Conservation (phyloP, 805 yeast species). For the Spathaspora passalidarum region DNA sequence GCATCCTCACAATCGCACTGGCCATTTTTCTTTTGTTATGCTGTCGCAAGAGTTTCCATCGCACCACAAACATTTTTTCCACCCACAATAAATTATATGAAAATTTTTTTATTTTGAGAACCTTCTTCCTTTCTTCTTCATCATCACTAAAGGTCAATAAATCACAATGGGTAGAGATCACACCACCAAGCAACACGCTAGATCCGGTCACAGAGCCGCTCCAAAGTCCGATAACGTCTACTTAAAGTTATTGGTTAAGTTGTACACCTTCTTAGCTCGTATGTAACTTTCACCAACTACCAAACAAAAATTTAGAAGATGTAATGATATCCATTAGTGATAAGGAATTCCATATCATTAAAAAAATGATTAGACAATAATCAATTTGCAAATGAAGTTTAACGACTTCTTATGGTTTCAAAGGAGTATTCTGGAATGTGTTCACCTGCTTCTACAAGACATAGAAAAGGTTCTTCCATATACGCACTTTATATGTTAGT, state of each 20-base stretch:
- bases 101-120: conserved; percentile 1
- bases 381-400: conserved; percentile 1
- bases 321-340: conserved; percentile 2
- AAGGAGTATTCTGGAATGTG: not conserved
- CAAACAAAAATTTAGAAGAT: conserved; percentile 4
- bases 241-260: conserved; percentile 96
- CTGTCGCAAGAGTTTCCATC: not conserved
- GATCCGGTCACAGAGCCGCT: conserved; percentile 95
- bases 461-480: not conserved
- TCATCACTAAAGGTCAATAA: not conserved
- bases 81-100: not conserved
- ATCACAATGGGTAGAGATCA: conserved; percentile 93
- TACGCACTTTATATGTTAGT: conserved; percentile 5
- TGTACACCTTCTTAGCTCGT: conserved; percentile 99
- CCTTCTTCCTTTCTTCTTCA: not conserved
- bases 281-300: conserved; percentile 44
- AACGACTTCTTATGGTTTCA: conserved; percentile 3
- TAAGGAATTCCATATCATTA: conserved; percentile 4
- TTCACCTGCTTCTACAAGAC: not conserved
- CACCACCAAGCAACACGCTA: conserved; percentile 92
- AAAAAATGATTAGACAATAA: not conserved
- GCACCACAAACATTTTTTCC: not conserved
- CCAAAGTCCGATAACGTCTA: conserved; percentile 99
- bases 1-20: not conserved
- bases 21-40: not conserved